phyloP scores from a whole-genome alignment of 208 protist genomes.

The Leishmania major region DNA sequence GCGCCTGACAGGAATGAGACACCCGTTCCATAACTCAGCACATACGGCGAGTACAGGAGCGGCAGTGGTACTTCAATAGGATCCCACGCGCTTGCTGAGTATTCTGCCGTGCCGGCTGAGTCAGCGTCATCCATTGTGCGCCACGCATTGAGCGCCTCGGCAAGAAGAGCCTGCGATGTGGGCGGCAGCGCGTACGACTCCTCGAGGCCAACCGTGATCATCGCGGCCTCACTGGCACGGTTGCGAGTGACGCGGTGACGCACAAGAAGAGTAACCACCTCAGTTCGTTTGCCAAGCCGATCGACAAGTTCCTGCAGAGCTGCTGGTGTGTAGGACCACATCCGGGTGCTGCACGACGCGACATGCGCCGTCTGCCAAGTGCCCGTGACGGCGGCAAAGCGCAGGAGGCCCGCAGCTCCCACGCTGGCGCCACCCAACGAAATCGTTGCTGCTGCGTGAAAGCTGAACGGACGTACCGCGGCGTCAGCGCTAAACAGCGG shows the following conservation, averaged over 20 bases:
- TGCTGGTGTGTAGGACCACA: conserved; percentile 36
- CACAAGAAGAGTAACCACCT: background rate
- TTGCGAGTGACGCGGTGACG: conserved; percentile 20
- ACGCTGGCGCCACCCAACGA: background rate
- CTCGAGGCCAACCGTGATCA: conserved; percentile 15
- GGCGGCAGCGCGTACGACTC: conserved; percentile 27
- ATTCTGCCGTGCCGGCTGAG: background rate
- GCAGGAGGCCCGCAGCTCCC: conserved; percentile 8
- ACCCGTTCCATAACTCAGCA: conserved; percentile 8
- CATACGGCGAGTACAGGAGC: conserved; percentile 28
- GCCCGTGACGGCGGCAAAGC: conserved; percentile 18
- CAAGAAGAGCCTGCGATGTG: background rate
- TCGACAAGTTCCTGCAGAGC: conserved; percentile 18
- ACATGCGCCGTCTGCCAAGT: conserved; percentile 30
- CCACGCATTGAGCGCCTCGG: conserved; percentile 17
- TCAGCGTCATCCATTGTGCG: conserved; percentile 10
- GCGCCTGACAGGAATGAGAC: conserved; percentile 3
- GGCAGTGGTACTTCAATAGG: conserved; percentile 7
- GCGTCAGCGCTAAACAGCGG: conserved; percentile 27
- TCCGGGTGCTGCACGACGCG: conserved; percentile 26
- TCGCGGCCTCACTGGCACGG: conserved; percentile 13
- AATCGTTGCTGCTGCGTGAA: conserved; percentile 17
- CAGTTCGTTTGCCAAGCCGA: background rate
- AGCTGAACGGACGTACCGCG: conserved; percentile 7
- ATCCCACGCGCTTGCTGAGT: background rate